Conservation (phyloP, 768 basidiomycete species). For the Mycena indigotica region DNA sequence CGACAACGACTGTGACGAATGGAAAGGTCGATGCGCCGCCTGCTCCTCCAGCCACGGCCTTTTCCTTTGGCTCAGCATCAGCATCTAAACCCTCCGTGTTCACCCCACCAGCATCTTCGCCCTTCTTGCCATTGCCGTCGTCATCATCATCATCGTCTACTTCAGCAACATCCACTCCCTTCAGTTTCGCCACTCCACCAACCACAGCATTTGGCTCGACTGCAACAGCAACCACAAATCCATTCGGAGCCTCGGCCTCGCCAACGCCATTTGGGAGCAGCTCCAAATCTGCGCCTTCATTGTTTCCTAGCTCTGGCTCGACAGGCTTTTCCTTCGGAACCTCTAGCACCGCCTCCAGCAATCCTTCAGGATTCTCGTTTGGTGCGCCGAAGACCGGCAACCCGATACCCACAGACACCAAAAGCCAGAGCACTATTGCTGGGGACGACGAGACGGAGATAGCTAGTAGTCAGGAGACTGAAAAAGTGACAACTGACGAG, state of each 20-base stretch:
- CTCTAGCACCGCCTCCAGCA: constrained; percentile 57
- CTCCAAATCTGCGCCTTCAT: constrained; percentile 9
- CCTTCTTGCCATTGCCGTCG: constrained; percentile 8
- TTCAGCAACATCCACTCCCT: constrained; percentile 14
- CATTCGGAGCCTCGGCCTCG: constrained; percentile 13
- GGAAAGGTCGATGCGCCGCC: constrained; percentile 5
- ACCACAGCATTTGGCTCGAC: constrained; percentile 10
- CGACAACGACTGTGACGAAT: constrained; percentile 16
- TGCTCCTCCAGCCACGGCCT: constrained; percentile 4
- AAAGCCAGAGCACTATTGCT: constrained; percentile 24
- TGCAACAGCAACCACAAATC: constrained; percentile 4
- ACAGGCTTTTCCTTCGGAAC: constrained; percentile 21
- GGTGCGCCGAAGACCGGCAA: constrained; percentile 37
- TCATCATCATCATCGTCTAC: constrained; percentile 8
- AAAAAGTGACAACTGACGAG: constrained; percentile 13
- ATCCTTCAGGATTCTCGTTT: constrained; percentile 66
- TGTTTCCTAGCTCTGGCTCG: constrained; percentile 21
- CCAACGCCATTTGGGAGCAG: constrained; percentile 19
- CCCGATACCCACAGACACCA: constrained; percentile 11
- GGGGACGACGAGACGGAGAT: constrained; percentile 27
- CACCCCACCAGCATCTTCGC: constrained; percentile 17
- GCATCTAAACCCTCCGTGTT: constrained; percentile 10
- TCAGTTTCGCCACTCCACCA: constrained; percentile 4
- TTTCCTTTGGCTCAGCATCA: constrained; percentile 10
- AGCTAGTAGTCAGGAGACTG: constrained; percentile 23